A percentile compares a stretch with the other conserved stretches of the same genome.
These are phyloP conservation scores for Colletotrichum tropicale DNA, from an alignment of 2,329 filamentous ascomycete species.

Conservation along the genomic window DNA sequence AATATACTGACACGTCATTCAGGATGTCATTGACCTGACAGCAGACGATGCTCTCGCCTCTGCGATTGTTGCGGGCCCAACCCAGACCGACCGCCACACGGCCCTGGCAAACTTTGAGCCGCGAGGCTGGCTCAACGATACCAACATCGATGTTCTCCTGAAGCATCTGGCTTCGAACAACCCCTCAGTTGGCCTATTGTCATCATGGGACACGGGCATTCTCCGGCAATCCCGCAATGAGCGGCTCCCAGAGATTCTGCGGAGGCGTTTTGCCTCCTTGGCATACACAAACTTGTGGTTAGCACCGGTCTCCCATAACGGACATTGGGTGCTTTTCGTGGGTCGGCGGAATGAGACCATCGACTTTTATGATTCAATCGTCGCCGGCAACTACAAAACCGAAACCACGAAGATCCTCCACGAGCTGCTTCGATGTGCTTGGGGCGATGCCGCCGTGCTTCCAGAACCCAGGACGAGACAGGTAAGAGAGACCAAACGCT, in stretches of 20 bases:
- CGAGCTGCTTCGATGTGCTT: background rate
- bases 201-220: background rate
- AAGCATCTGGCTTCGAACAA: background rate
- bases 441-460: background rate
- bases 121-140: background rate
- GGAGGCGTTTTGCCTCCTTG: background rate
- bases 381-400: background rate
- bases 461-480: rapidly evolving
- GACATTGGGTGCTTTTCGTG: background rate
- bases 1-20: too few species aligned
- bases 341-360: background rate
- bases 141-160: background rate
- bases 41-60: too few species aligned
- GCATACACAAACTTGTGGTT: background rate
- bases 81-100: background rate
- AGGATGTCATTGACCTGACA: too few species aligned
- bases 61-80: rapidly evolving
- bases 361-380: background rate
- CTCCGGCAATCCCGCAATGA: background rate
- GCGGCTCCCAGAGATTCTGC: background rate
- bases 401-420: background rate
- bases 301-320: background rate
- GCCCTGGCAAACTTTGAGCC: background rate
- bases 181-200: background rate
- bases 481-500: too few species aligned